Base-by-base conservation (phyloP, 2,329 filamentous ascomycete species). In the Ophiostoma ips region DNA sequence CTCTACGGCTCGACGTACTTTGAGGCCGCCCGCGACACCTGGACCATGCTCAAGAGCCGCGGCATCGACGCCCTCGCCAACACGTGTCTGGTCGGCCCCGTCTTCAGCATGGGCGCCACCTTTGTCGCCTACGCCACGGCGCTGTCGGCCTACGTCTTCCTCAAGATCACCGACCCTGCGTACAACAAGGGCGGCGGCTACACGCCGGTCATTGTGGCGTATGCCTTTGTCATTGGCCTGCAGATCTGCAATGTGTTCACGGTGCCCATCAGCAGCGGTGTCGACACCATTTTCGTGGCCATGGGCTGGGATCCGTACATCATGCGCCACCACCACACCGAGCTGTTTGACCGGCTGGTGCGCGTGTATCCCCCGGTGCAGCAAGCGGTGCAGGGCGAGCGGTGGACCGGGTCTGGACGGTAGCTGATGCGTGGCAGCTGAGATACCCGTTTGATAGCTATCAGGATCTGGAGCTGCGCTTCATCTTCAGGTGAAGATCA, bases 161-260 rank as follows among this genome's bases (percentile, higher is more conserved):
- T 95, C 46, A 69, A 81, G 56, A 87, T 87, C 67, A 94, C 87
- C 3, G 67, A 82, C n/a, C 87, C 87, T 0, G 70, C 71, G 0
- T 94, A 94, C 72, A 94, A 94, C 66, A 56, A 59, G 16, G 65
- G 72, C 11, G 78, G 81, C 51, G 71, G 68, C 18, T 94, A 81
- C 63, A 92, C 87, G 0, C 73, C 83, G 0, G 80, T 94, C 9
- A 75, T 94, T 16, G 76, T 94, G 62, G 86, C 86, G 0, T 94
- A 90, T 63, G 71, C 87, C 0, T 95, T 95, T 68, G 68, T 95
- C 48, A 89, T 95, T 55, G 90, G 90, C 7, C 68, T 95, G 56
- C 90, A 95, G 64, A 84, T 95, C 53, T 84, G 83, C 63, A 84
- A 94, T 64, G 78, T 94, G 55, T 94, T 95, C 67, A 85, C 90